Evolutionary conservation across 148 eudicot genomes (phyloP).

Genomic region (Spergularia bocconei): DNA sequence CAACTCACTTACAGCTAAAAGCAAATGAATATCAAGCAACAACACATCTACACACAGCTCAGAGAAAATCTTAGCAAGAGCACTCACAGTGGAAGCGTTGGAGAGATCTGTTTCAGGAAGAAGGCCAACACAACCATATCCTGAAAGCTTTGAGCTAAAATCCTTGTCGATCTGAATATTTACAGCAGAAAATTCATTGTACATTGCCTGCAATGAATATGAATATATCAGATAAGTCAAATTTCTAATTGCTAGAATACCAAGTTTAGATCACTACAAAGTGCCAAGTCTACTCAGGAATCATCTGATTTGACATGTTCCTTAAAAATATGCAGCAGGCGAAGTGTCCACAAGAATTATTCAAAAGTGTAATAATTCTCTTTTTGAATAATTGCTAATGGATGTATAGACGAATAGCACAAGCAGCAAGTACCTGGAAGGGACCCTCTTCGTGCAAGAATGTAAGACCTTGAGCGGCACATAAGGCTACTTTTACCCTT

Average conservation of each 20-base stretch:
- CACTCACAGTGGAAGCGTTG: slow-evolving; percentile 58
- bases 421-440: slow-evolving; percentile 61
- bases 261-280: not conserved
- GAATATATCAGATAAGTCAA: not conserved
- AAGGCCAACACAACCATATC: slow-evolving; percentile 84
- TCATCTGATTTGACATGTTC: not conserved
- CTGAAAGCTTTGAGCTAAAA: slow-evolving; percentile 90
- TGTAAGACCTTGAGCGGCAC: slow-evolving; percentile 92
- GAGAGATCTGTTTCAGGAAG: slow-evolving; percentile 62
- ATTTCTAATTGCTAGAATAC: not conserved
- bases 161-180: slow-evolving; percentile 96
- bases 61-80: slow-evolving; percentile 13
- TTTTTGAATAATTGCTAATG: not conserved
- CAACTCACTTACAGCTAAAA: not conserved
- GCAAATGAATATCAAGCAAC: not conserved
- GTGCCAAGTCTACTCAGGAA: not conserved
- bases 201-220: slow-evolving; percentile 69
- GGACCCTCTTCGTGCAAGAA: slow-evolving; percentile 96
- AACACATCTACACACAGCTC: not conserved
- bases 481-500: slow-evolving; percentile 69
- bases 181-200: slow-evolving; percentile 80
- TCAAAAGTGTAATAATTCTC: not conserved
- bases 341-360: not conserved
- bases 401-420: not conserved
- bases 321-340: not conserved